These are phyloP conservation scores for Pleurotus citrinopileatus DNA, from an alignment of 768 basidiomycete genomes.

Conservation along the genomic window DNA sequence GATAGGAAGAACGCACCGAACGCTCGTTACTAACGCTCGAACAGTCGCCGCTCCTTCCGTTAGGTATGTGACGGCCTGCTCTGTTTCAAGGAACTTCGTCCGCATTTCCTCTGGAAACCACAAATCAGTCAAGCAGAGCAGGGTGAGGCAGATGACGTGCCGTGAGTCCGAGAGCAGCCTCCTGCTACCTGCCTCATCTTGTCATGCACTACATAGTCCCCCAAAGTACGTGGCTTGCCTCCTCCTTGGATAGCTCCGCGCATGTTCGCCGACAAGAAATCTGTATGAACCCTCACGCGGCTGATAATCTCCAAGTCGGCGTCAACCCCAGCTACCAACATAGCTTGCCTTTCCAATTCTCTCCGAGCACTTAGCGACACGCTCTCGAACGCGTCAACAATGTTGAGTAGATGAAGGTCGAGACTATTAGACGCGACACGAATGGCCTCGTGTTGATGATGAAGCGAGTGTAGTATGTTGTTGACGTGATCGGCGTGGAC, in stretches of 20 bases:
- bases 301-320: constrained; percentile 72
- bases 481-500: constrained; percentile 62
- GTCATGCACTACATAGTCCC: constrained; percentile 74
- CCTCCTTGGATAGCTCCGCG: constrained; percentile 72
- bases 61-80: constrained; percentile 49
- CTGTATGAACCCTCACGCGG: constrained; percentile 65
- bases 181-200: constrained; percentile 83
- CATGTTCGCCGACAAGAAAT: constrained; percentile 68
- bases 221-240: constrained; percentile 64
- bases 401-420: constrained; percentile 69
- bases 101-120: constrained; percentile 52
- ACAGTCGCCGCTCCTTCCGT: constrained; percentile 59
- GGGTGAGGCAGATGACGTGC: constrained; percentile 34
- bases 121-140: background rate
- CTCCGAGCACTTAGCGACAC: constrained; percentile 52
- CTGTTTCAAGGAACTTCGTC: constrained; percentile 49
- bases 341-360: constrained; percentile 67
- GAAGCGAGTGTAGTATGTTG: constrained; percentile 48
- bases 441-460: constrained; percentile 66
- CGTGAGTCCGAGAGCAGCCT: constrained; percentile 65
- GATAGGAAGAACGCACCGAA: constrained; percentile 35
- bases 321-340: constrained; percentile 60
- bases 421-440: constrained; percentile 71
- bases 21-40: constrained; percentile 43
- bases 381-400: constrained; percentile 67